phyloP scores from a whole-genome alignment of 768 basidiomycete genomes.

The Kwoniella europaea region DNA sequence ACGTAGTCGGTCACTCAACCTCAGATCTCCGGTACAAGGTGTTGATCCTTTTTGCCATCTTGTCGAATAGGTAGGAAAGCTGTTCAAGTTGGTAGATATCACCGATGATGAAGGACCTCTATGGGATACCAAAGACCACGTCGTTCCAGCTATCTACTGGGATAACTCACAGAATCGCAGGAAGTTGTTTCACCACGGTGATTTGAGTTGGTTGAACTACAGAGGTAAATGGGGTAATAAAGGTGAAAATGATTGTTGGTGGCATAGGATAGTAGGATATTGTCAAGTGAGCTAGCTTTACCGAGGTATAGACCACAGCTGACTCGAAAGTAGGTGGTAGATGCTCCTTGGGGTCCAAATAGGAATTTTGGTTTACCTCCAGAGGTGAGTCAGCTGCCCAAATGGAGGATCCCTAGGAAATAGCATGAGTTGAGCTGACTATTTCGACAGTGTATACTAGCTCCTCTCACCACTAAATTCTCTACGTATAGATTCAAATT shows the following conservation, averaged over 20 bases:
- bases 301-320: no score
- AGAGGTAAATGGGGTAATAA: constrained; percentile 48
- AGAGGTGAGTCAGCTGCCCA: constrained; percentile 27
- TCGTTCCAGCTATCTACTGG: constrained; percentile 47
- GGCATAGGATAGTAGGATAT: constrained; percentile 34
- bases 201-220: constrained; percentile 48
- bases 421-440: background rate
- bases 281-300: constrained; percentile 40
- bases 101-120: constrained; percentile 48
- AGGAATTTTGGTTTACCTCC: constrained; percentile 40
- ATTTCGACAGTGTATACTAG: constrained; percentile 40
- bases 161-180: constrained; percentile 19
- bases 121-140: constrained; percentile 46
- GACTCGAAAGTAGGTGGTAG: constrained; percentile 29
- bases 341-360: constrained; percentile 48
- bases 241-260: constrained; percentile 50
- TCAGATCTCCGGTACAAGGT: background rate
- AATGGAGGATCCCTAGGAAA: no score
- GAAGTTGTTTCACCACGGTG: constrained; percentile 24
- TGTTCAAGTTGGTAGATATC: constrained; percentile 46
- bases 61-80: constrained; percentile 31
- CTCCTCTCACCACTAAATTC: constrained; percentile 20
- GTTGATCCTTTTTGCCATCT: background rate
- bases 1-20: constrained; percentile 3
- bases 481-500: constrained; percentile 39